Conservation (phyloP, 805 yeast genomes). For the Wickerhamiella azymoides region DNA sequence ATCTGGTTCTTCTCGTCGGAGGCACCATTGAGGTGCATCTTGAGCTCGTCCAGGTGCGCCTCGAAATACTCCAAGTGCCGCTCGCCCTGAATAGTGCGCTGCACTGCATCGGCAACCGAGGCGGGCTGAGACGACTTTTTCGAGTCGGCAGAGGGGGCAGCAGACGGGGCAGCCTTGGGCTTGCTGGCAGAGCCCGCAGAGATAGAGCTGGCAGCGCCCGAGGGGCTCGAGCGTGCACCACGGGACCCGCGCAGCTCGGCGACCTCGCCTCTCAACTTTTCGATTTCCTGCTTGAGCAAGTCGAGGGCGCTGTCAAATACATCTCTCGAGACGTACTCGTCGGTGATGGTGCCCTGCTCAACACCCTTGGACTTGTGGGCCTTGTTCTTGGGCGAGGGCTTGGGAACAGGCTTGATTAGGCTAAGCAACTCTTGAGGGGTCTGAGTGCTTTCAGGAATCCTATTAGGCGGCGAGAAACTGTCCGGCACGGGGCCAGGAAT, state of each 20-base stretch:
- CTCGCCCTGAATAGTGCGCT: slow-evolving; percentile 4
- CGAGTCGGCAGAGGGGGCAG: not conserved
- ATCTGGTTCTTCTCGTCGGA: slow-evolving; percentile 6
- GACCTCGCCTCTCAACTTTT: not conserved
- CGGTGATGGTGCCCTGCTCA: not conserved
- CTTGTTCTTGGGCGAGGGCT: not conserved
- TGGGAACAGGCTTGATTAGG: not conserved
- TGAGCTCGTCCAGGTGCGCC: slow-evolving; percentile 3
- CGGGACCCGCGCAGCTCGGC: not conserved
- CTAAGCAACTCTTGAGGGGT: not conserved
- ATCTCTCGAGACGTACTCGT: not conserved
- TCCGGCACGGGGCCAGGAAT: not conserved
- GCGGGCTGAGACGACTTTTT: not conserved
- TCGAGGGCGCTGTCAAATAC: not conserved
- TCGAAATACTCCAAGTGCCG: not conserved
- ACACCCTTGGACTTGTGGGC: not conserved
- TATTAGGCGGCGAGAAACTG: not conserved
- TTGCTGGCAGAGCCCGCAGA: not conserved
- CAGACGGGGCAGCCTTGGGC: not conserved
- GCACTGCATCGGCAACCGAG: slow-evolving; percentile 7
- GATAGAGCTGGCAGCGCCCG: no score
- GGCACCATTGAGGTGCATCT: slow-evolving; percentile 1
- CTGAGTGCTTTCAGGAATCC: not conserved
- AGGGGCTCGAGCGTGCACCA: not conserved
- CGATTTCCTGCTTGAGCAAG: slow-evolving; percentile 1